These are phyloP conservation scores for Trichoderma aggressivum DNA, from an alignment of 2,329 filamentous ascomycete genomes.

Conservation along the genomic window DNA sequence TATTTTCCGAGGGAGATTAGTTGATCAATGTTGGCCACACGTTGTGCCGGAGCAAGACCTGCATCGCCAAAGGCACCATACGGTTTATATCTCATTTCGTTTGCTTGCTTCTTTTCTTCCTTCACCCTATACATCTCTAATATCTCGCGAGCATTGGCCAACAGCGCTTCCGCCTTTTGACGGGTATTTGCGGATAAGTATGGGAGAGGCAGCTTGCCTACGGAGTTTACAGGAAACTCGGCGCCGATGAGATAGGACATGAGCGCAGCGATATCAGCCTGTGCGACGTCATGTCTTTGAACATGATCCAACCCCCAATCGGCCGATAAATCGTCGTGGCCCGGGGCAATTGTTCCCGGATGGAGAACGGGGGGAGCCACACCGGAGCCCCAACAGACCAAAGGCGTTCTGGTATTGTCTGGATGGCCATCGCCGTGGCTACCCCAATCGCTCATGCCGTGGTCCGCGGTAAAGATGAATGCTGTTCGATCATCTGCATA, in stretches of 20 bases:
- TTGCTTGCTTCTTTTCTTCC: constrained; percentile 75
- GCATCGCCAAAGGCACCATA: constrained; percentile 67
- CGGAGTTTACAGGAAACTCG: constrained; percentile 92
- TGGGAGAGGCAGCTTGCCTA: constrained; percentile 83
- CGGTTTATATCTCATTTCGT: constrained; percentile 72
- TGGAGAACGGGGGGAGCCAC: constrained; percentile 69
- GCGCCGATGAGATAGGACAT: constrained; percentile 91
- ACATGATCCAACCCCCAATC: constrained; percentile 84
- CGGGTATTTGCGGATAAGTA: constrained; percentile 70
- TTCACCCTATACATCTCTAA: constrained; percentile 97
- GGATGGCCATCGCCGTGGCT: constrained; percentile 97
- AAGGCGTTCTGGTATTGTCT: constrained; percentile 90
- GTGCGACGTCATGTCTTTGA: constrained; percentile 83
- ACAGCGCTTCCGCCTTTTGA: constrained; percentile 78
- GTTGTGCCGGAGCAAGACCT: constrained; percentile 60
- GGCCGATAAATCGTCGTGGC: constrained; percentile 86
- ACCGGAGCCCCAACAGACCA: constrained; percentile 91
- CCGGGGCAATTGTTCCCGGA: constrained; percentile 58
- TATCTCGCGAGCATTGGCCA: constrained; percentile 82
- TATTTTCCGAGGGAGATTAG: constrained; percentile 65
- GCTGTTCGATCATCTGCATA: constrained; percentile 83
- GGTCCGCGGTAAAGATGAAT: constrained; percentile 95
- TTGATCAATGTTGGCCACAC: constrained; percentile 63
- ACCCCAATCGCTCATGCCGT: constrained; percentile 99
- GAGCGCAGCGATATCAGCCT: constrained; percentile 89